Evolutionary conservation across 192 early-diverging fungal genomes (phyloP), one percentile per base, ranked within the genome.

Genomic region (Mycoemilia scoparia): DNA sequence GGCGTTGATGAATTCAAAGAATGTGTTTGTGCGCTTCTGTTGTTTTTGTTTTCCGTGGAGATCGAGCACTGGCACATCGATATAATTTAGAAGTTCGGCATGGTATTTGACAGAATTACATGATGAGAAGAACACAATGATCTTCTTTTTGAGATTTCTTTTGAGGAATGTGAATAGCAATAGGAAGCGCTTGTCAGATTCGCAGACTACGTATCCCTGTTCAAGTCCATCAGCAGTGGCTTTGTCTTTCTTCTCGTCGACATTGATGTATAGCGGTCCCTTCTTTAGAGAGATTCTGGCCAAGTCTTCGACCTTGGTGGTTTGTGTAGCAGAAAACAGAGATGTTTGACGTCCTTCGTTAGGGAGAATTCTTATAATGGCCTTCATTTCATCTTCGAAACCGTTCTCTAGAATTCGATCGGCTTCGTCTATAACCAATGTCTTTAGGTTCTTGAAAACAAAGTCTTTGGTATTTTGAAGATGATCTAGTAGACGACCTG

Each of bases 261-360:
- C 95, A 45, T 99, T 99, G 66, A 99, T 93, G 65, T 99, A 99
- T 29, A 99, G 56, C 11, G 95, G 95, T 16, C 85, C 77, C 45
- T 85, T 79, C 60, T 87, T 87, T 25, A 99, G 66, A 23, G 95
- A 96, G n/a, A 99, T 86, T 38, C 95, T 76, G 16, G 92, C 95
- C 11, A 99, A 70, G 54, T 96, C 95, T 43, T 82, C 79, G 35
- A 99, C 92, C 66, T 96, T 95, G 29, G 92, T 96, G 1, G 95
- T 96, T 57, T 96, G 90, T 7, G 95, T 99, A 18, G 95, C 95
- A 18, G 95, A 99, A 52, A 99, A 99, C 25, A 99, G 69, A 88
- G 95, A 84, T 18, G 88, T 82, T 54, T 99, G 95, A 38, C 95
- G 89, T 39, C 80, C 82, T 48, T 67, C 60, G 39, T 54, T 43